These are phyloP conservation scores for Amborella trichopoda DNA, from an alignment of 164 flowering plant species.

Conservation along the genomic window DNA sequence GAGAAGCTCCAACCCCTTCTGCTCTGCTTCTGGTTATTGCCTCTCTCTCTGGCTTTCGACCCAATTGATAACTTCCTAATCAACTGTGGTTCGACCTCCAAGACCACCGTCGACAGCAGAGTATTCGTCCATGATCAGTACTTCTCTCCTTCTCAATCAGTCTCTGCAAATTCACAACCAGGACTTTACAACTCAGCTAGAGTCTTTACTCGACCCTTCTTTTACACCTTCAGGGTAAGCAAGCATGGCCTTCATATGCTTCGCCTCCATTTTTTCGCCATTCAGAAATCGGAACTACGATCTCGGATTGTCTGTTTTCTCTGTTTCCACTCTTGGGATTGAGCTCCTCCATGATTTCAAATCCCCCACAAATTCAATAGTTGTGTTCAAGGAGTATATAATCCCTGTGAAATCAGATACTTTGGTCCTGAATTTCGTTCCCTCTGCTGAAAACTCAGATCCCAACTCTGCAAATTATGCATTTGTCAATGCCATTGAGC, in stretches of 20 bases:
- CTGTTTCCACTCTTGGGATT: constrained; percentile 4
- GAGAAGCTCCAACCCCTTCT: no score
- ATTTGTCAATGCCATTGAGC: constrained; percentile 65
- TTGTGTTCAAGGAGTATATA: constrained; percentile 7
- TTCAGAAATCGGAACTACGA: constrained; percentile 4
- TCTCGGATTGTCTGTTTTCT: constrained; percentile 7
- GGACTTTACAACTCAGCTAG: constrained; percentile 8
- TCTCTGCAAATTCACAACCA: no score
- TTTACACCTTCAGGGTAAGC: constrained; percentile 5
- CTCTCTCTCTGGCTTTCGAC: neutral
- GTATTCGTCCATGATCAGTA: constrained; percentile 2
- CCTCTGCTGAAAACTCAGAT: no score
- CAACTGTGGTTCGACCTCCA: constrained; percentile 49
- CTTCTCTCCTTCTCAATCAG: no score
- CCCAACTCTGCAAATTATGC: constrained; percentile 44
- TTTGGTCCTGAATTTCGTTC: constrained; percentile 42
- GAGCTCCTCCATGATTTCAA: constrained; percentile 2
- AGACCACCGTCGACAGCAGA: constrained; percentile 22
- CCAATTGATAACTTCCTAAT: constrained; percentile 28
- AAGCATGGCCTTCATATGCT: constrained; percentile 4
- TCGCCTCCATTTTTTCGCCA: constrained; percentile 9
- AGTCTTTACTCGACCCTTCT: constrained; percentile 1
- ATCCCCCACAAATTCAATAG: neutral
- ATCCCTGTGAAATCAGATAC: constrained; percentile 1
- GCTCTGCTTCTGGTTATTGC: no score